phyloP scores from a whole-genome alignment of 305 asterid species.

The Solanum chacoense region DNA sequence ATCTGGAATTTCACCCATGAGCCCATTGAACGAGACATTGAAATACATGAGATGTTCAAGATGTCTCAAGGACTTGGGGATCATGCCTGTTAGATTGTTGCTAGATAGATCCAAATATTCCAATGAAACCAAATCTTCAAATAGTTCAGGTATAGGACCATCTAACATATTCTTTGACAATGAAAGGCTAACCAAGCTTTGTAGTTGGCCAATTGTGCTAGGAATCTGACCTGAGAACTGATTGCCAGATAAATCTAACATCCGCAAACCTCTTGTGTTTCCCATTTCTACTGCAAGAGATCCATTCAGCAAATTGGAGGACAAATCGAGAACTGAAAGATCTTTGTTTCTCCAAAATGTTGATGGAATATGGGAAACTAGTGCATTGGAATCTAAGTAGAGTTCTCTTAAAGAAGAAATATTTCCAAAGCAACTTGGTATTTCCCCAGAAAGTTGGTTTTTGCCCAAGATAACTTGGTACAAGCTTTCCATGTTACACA shows the following conservation, averaged over 20 bases:
- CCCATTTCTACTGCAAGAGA: neutral
- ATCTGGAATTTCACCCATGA: conserved; percentile 7
- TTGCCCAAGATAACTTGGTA: neutral
- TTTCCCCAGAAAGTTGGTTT: neutral
- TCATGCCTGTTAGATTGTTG: too few relatives aligned
- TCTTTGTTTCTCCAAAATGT: neutral
- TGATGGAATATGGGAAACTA: neutral
- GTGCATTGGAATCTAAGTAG: neutral
- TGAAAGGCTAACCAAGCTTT: neutral
- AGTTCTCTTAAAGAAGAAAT: neutral
- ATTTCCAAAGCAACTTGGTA: conserved; percentile 1
- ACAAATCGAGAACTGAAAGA: neutral
- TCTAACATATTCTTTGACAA: neutral
- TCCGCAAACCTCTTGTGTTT: neutral
- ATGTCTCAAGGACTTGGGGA: too few relatives aligned
- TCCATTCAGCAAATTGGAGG: neutral
- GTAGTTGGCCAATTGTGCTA: neutral
- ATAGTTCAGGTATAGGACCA: too few relatives aligned
- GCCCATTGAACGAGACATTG: neutral
- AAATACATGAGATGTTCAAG: neutral
- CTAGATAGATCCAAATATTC: too few relatives aligned
- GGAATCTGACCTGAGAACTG: neutral
- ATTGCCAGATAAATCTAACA: rapidly evolving
- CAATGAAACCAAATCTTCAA: too few relatives aligned
- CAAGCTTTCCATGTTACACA: neutral